These are phyloP conservation scores for Neurospora discreta DNA, from an alignment of 495 filamentous ascomycete genomes.

Conservation along the genomic window DNA sequence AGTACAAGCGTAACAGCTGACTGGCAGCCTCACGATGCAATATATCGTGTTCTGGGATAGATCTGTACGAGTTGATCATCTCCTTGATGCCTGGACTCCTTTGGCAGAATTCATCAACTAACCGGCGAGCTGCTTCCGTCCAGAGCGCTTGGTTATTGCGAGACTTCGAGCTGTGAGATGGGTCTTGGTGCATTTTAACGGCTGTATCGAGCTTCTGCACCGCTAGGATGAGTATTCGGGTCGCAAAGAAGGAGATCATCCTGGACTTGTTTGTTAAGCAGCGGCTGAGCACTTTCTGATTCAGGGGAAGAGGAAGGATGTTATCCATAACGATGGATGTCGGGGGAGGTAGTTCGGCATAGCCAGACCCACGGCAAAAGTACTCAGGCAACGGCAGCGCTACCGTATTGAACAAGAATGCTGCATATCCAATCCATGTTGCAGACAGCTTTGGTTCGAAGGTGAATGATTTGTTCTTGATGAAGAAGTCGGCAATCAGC, in stretches of 20 bases:
- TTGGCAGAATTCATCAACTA: conserved; percentile 64
- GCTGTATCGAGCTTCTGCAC: conserved; percentile 64
- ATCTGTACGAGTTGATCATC: conserved; percentile 55
- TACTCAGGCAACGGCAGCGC: conserved; percentile 58
- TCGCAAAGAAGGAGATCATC: conserved; percentile 71
- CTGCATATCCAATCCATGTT: conserved; percentile 88
- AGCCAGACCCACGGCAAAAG: conserved; percentile 46
- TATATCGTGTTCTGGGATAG: conserved; percentile 52
- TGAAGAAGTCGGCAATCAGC: conserved; percentile 74
- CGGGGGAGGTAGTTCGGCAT: conserved; percentile 59
- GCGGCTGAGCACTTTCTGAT: conserved; percentile 58
- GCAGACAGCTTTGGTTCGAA: conserved; percentile 85
- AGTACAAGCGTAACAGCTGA: conserved; percentile 66
- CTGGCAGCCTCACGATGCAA: conserved; percentile 69
- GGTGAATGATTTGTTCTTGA: conserved; percentile 63
- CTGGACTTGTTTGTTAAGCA: conserved; percentile 66
- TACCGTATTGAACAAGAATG: conserved; percentile 71
- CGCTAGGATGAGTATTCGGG: conserved; percentile 63
- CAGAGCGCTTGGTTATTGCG: conserved; percentile 39
- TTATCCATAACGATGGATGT: conserved; percentile 67
- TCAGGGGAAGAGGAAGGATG: conserved; percentile 75
- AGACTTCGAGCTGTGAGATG: conserved; percentile 14
- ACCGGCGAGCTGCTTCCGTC: conserved; percentile 50
- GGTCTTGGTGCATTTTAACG: conserved; percentile 40
- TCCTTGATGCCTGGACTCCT: conserved; percentile 71